Evolutionary conservation across 2,329 filamentous ascomycete species (phyloP).

Genomic region (Ilyonectria robusta): DNA sequence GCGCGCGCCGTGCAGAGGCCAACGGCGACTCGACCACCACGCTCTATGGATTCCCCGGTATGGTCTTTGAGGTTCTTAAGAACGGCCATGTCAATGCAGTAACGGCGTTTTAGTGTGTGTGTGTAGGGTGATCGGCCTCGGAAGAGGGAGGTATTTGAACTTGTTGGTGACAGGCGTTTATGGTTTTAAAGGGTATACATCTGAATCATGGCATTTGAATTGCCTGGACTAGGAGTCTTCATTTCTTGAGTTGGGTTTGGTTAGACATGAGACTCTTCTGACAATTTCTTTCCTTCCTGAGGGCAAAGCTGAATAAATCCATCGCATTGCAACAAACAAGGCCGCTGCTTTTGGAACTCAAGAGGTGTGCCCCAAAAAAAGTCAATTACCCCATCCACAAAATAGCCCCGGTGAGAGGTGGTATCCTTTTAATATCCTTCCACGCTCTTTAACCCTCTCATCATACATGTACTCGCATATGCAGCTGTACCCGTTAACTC

Average conservation of each 20-base stretch:
- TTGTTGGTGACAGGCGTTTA: constrained; percentile 28
- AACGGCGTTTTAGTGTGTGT: constrained; percentile 79
- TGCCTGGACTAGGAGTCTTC: background rate
- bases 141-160: too few species aligned
- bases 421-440: constrained; percentile 23
- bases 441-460: constrained; percentile 20
- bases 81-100: constrained; percentile 91
- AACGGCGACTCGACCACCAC: constrained; percentile 79
- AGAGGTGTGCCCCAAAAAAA: background rate
- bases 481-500: constrained; percentile 20
- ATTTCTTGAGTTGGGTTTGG: background rate
- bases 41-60: constrained; percentile 91
- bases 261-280: constrained; percentile 1
- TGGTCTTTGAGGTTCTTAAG: constrained; percentile 96
- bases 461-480: constrained; percentile 14
- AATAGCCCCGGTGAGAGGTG: constrained; percentile 15
- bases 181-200: constrained; percentile 29
- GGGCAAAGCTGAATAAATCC: background rate
- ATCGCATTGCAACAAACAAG: background rate
- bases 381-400: constrained; percentile 11
- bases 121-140: background rate
- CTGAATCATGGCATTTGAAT: background rate
- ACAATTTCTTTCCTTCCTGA: background rate
- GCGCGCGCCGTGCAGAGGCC: constrained; percentile 67
- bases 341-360: background rate